Conservation (phyloP, 805 yeast species). For the Teunomyces panamensis region DNA sequence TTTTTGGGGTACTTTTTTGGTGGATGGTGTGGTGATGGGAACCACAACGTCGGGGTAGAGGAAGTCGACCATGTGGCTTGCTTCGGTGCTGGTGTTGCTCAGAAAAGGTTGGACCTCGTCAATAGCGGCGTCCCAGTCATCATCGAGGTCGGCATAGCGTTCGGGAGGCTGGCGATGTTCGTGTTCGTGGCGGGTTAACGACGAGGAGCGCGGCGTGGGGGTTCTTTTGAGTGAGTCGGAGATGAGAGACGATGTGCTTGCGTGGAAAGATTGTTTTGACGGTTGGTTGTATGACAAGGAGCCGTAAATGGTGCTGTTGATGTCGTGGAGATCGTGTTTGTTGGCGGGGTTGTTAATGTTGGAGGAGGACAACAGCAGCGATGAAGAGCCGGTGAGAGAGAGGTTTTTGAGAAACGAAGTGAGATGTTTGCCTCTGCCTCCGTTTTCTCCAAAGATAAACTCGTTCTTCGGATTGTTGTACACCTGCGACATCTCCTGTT, state of each 20-base stretch:
- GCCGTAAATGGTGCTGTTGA: constrained; percentile 40
- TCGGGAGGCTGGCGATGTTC: constrained; percentile 1
- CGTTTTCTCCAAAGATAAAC: constrained; percentile 64
- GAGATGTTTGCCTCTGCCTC: constrained; percentile 62
- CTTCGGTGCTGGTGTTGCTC: constrained; percentile 3
- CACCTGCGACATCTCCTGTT: constrained; percentile 45
- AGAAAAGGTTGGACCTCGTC: constrained; percentile 33
- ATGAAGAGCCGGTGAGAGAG: constrained; percentile 31
- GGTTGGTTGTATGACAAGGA: constrained; percentile 20
- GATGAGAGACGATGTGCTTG: constrained; percentile 4
- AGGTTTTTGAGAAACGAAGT: constrained; percentile 49
- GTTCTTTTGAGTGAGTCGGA: constrained; percentile 8
- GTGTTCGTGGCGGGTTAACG: constrained; percentile 9
- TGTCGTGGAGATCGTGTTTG: constrained; percentile 21
- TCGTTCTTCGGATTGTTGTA: constrained; percentile 45
- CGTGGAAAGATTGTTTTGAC: background rate
- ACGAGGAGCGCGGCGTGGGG: constrained; percentile 14
- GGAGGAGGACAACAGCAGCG: constrained; percentile 8
- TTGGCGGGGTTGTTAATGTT: constrained; percentile 12
- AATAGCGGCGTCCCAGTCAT: constrained; percentile 83
- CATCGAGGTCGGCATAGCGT: constrained; percentile 71
- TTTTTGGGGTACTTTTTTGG: background rate
- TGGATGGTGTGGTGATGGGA: constrained; percentile 11
- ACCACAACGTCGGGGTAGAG: constrained; percentile 37
- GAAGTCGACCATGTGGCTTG: constrained; percentile 32